Base-by-base conservation (phyloP, 768 basidiomycete species). In the Lactarius sp. region DNA sequence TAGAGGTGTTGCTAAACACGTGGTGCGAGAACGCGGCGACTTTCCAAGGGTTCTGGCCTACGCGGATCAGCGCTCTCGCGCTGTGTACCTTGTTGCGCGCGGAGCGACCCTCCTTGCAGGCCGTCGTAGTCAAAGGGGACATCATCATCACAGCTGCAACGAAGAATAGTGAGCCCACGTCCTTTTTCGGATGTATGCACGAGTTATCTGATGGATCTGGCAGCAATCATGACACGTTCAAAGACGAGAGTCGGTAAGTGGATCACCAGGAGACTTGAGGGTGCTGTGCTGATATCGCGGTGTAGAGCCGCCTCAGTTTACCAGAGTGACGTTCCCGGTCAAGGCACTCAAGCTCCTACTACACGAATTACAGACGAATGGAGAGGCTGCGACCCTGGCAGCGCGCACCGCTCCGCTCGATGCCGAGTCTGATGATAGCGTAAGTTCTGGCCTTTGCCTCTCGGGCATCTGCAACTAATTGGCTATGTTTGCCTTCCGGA, bases 201-300 rank as follows among this genome's bases (percentile, higher is more conserved):
- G 36, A 31, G 22, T 14, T 18, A 41, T 37, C 46, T 61, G 46
- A 55, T n/a, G 1, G 8, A 12, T 22, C 13, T 3, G 22, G 13
- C 20, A 96, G 94, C 93, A 70, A 98, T 98, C 74, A 93, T 98
- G 91, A 98, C 97, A 53, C 85, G 97, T 65, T 96, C 96, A 37
- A 82, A 85, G 70, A 92, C 97, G 56, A 91, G 86, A 77, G 81
- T 79, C 68, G 88, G 95, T 97, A 75, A 74, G 88, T 75, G 47
- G 36, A 3, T 56, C 4, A 27, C 16, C 27, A 39, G 13, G 27
- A 31, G 16, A 27, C 31, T 34, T 39, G 33, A 64, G 37, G 39
- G 58, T 61, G 49, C 18, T 55, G 14, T 58, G 59, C 73, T 74
- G 63, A 71, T 57, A 60, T 64, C 41, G 20, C 59, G 33, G n/a